A percentile compares a stretch with the other conserved stretches of the same genome.
Conservation (phyloP, 75 land plant species). For the Picea glauca region DNA sequence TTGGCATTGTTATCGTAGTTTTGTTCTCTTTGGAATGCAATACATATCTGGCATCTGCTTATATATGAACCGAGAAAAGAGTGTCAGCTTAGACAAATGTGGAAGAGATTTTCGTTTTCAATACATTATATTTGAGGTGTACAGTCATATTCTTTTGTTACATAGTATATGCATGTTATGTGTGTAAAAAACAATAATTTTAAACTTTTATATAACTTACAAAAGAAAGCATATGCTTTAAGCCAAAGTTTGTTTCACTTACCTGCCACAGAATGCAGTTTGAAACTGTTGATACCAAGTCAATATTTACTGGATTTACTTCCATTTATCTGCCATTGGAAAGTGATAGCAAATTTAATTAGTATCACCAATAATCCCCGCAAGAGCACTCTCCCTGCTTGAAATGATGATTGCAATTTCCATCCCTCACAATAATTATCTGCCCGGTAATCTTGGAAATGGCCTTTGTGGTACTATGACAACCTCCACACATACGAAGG, state of each 20-base stretch:
- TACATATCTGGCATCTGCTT: no score
- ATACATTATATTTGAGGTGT: background rate
- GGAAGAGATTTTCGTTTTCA: no score
- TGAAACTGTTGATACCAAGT: background rate
- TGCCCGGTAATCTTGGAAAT: constrained; percentile 7
- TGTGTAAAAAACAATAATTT: no score
- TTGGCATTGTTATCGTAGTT: no score
- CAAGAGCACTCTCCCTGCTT: background rate
- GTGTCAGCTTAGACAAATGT: no score
- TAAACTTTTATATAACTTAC: background rate
- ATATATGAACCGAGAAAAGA: no score
- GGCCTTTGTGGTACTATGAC: constrained; percentile 15
- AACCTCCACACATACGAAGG: constrained; percentile 8
- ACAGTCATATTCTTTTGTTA: background rate
- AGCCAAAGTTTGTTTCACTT: background rate
- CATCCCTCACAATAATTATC: background rate
- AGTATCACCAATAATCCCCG: background rate
- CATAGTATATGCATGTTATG: background rate
- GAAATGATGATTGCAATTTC: background rate
- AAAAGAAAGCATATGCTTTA: background rate
- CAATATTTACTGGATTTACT: background rate
- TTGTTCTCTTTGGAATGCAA: no score
- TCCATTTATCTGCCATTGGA: background rate
- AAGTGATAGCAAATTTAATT: background rate
- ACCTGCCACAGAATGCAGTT: background rate